phyloP scores from a whole-genome alignment of 2,329 filamentous ascomycete genomes.

The Apiospora saccharicola region DNA sequence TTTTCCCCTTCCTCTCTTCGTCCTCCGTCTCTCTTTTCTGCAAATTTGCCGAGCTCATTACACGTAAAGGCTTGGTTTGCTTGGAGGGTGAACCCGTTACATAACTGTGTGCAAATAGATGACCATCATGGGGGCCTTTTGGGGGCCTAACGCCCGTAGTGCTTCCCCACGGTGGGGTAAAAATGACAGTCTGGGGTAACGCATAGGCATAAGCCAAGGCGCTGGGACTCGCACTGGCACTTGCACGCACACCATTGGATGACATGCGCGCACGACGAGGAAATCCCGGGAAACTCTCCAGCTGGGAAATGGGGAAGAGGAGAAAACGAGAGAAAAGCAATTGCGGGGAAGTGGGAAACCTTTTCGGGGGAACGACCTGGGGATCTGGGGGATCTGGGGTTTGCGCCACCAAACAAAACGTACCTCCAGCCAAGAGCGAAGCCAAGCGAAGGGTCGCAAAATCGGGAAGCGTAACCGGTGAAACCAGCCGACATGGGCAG shows the following conservation, averaged over 20 bases:
- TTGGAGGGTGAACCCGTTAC: background rate
- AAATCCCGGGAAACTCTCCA: background rate
- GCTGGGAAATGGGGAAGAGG: background rate
- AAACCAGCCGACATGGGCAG: constrained; percentile 80
- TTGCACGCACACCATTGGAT: background rate
- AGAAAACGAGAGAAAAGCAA: background rate
- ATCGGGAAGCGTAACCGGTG: constrained; percentile 80
- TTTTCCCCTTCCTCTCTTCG: background rate
- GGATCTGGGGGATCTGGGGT: background rate
- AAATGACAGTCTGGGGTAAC: constrained; percentile 10
- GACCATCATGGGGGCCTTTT: background rate
- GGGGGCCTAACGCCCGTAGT: background rate
- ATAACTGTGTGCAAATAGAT: constrained; percentile 13
- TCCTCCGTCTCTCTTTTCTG: background rate
- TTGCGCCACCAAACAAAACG: constrained; percentile 38
- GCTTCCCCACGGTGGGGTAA: constrained; percentile 12
- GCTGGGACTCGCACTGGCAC: constrained; percentile 7
- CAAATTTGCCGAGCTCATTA: constrained; percentile 7
- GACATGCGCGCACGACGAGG: background rate
- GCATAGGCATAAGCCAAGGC: background rate
- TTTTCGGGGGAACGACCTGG: background rate
- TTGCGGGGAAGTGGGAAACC: constrained; percentile 14
- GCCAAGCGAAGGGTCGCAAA: constrained; percentile 81
- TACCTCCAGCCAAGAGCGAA: constrained; percentile 79
- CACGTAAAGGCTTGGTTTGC: background rate